phyloP scores from a whole-genome alignment of 2,329 filamentous ascomycete species.

The Botrytis porri region DNA sequence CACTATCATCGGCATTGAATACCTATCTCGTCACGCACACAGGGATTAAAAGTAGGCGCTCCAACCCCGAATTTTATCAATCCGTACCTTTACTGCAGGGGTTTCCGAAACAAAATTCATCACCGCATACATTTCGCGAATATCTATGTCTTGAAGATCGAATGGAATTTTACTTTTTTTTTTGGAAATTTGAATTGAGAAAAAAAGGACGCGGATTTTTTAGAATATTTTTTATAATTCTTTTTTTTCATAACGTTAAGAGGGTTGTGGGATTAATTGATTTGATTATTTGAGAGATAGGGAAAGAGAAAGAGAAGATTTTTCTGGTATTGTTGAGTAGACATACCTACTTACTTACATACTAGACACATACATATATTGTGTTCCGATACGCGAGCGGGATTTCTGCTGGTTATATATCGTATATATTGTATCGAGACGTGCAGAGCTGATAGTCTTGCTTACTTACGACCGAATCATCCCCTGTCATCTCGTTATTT shows the following conservation, averaged over 20 bases:
- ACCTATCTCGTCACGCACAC: constrained; percentile 9
- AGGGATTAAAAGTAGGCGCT: background rate
- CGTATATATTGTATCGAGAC: background rate
- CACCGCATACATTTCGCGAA: background rate
- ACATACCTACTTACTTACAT: too few relatives aligned
- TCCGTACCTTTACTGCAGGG: background rate
- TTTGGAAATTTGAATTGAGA: background rate
- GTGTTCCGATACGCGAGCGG: background rate
- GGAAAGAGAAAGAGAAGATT: too few relatives aligned
- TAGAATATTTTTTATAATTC: too few relatives aligned
- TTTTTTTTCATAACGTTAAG: background rate
- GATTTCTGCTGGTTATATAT: too few relatives aligned
- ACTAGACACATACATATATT: too few relatives aligned
- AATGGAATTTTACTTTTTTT: background rate
- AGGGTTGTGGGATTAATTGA: too few relatives aligned
- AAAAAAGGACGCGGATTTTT: background rate
- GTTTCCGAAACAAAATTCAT: background rate
- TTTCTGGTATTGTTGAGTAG: too few relatives aligned
- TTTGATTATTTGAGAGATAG: too few relatives aligned
- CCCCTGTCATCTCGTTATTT: background rate
- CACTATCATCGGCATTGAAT: constrained; percentile 9
- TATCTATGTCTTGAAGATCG: background rate
- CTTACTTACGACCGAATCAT: background rate
- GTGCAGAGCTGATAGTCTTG: background rate
- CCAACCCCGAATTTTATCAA: background rate